phyloP scores from a whole-genome alignment of 2,329 filamentous ascomycete genomes.

The Colletotrichum agaves region DNA sequence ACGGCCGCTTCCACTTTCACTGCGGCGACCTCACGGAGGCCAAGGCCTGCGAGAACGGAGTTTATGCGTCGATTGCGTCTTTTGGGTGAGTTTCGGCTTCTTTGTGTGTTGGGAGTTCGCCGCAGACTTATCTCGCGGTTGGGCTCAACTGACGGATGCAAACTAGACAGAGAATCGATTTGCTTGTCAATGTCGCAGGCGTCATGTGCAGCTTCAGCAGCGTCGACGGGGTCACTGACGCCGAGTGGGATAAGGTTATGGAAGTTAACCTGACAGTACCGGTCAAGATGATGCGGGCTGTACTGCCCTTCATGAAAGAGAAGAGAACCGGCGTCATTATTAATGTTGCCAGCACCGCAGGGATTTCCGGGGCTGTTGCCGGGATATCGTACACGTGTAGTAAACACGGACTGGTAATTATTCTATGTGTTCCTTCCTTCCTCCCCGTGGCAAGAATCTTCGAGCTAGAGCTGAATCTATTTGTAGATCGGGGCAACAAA shows the following conservation, averaged over 20 bases:
- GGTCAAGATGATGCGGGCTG: constrained; percentile 56
- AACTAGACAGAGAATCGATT: constrained; percentile 46
- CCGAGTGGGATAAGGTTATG: constrained; percentile 53
- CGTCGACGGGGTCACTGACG: constrained; percentile 51
- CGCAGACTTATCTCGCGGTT: too few relatives aligned
- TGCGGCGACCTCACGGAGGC: constrained; percentile 44
- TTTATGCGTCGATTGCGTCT: constrained; percentile 18
- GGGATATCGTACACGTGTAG: constrained; percentile 58
- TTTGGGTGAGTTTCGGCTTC: constrained; percentile 1
- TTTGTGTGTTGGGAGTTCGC: too few relatives aligned
- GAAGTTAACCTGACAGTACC: constrained; percentile 56
- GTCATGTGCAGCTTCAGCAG: constrained; percentile 54
- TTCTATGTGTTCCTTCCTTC: constrained; percentile 9
- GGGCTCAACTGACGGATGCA: not conserved
- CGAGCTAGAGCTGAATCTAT: not conserved
- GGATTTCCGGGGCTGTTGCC: constrained; percentile 49
- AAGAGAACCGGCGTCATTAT: constrained; percentile 53
- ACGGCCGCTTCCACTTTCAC: constrained; percentile 48
- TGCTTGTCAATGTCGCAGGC: constrained; percentile 58
- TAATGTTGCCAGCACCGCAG: constrained; percentile 52
- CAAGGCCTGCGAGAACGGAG: constrained; percentile 43
- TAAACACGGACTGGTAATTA: constrained; percentile 53
- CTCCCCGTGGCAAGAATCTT: not conserved
- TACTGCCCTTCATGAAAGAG: constrained; percentile 53
- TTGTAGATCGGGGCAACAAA: constrained; percentile 55